Evolutionary conservation across 2,329 filamentous ascomycete species (phyloP).

Genomic region (Lachnum nothofagi): DNA sequence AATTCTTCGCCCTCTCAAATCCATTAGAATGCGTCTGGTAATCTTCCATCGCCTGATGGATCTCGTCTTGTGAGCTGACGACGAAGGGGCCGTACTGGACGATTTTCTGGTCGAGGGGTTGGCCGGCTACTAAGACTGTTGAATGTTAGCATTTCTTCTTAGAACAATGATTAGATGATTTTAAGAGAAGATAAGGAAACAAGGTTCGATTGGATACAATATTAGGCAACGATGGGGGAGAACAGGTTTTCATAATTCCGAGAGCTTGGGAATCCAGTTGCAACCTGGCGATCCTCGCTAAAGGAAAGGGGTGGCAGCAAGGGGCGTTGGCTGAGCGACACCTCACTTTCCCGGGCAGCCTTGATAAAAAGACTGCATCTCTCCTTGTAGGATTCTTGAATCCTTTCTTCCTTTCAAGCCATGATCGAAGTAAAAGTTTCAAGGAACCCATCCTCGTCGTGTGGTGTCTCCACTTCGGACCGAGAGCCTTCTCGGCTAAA

Average conservation of each 20-base stretch:
- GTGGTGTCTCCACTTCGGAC: neutral
- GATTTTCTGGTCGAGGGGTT: slow-evolving; percentile 73
- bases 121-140: slow-evolving; percentile 66
- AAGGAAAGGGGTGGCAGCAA: neutral
- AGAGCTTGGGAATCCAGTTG: too few species aligned
- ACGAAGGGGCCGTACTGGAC: slow-evolving; percentile 86
- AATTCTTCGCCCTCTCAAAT: slow-evolving; percentile 72
- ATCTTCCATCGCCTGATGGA: slow-evolving; percentile 71
- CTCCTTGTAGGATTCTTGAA: neutral
- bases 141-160: slow-evolving; percentile 16
- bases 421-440: neutral
- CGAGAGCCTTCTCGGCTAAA: neutral
- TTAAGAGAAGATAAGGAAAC: neutral
- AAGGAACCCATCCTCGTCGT: neutral
- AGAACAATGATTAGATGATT: neutral
- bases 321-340: too few species aligned
- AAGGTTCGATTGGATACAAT: neutral
- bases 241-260: neutral
- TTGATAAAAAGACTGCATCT: neutral
- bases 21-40: slow-evolving; percentile 70
- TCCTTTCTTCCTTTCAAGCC: neutral
- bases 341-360: too few species aligned
- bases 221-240: neutral
- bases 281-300: too few species aligned
- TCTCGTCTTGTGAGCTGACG: slow-evolving; percentile 64